These are phyloP conservation scores for Syzygium jambos DNA, from an alignment of 345 rosid species.

Conservation along the genomic window DNA sequence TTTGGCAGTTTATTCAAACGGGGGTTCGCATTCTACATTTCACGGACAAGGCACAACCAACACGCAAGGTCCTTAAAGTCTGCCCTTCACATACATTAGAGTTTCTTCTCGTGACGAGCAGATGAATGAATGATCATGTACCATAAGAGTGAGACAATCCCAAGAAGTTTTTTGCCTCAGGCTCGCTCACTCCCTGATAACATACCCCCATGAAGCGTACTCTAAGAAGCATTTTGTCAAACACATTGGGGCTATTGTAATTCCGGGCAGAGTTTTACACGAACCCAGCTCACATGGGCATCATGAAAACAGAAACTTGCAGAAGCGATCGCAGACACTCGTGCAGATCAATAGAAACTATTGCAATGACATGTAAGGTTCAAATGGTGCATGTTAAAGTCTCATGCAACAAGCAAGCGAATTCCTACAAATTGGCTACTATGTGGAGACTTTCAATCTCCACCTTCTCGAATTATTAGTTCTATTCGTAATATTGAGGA, in stretches of 20 bases:
- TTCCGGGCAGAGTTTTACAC: not conserved
- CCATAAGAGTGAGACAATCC: not conserved
- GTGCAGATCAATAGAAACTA: not conserved
- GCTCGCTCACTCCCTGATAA: not conserved
- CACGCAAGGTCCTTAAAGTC: not conserved
- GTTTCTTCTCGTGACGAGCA: not conserved
- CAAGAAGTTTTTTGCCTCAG: not conserved
- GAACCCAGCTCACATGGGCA: not conserved
- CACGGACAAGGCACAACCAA: not conserved
- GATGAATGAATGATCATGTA: not conserved
- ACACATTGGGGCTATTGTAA: not conserved
- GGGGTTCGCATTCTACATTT: not conserved
- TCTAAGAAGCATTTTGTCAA: not conserved
- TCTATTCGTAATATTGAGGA: not conserved
- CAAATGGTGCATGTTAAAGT: too few species aligned
- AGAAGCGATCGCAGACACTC: not conserved
- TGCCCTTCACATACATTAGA: not conserved
- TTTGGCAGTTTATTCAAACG: not conserved
- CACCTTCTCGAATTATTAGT: not conserved
- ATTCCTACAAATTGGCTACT: not conserved
- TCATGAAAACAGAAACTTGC: not conserved
- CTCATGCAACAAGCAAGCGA: too few species aligned
- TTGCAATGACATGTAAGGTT: not conserved
- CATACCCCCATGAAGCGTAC: not conserved
- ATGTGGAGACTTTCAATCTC: not conserved